Conservation (phyloP, 352 stramenopile species). For the Phytophthora citrophthora region DNA sequence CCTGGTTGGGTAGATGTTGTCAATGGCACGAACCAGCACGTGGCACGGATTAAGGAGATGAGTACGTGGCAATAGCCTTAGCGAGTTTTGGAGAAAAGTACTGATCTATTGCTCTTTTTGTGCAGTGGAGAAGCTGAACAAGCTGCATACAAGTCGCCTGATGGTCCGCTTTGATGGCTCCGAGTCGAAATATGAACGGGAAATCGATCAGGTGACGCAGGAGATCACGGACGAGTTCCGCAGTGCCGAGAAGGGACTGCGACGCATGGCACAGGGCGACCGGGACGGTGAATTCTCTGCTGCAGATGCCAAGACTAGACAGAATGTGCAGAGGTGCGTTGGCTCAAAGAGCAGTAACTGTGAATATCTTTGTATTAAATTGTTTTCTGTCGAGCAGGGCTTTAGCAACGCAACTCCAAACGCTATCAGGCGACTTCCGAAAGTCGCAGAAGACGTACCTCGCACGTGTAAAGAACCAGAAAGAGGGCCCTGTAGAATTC, state of each 20-base stretch:
- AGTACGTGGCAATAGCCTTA: conserved; percentile 51
- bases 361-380: not conserved
- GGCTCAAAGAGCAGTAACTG: not conserved
- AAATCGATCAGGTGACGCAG: conserved; percentile 82
- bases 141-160: conserved; percentile 84
- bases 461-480: conserved; percentile 96
- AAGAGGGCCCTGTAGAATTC: conserved; percentile 93
- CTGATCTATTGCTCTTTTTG: conserved; percentile 14
- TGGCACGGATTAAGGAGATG: conserved; percentile 80
- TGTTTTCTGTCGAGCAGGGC: conserved; percentile 42
- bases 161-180: conserved; percentile 90
- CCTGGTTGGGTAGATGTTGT: conserved; percentile 85
- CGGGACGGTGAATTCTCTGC: conserved; percentile 71
- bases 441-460: conserved; percentile 99
- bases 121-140: conserved; percentile 85
- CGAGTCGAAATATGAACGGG: conserved; percentile 85
- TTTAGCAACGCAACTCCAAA: conserved; percentile 97
- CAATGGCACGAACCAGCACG: conserved; percentile 80
- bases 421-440: conserved; percentile 96
- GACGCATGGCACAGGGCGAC: conserved; percentile 70
- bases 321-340: conserved; percentile 82
- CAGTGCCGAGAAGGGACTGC: conserved; percentile 74
- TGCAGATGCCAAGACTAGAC: conserved; percentile 82
- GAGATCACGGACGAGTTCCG: conserved; percentile 88
- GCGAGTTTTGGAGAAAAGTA: not conserved